Percentiles rank a stretch among this genome's conserved stretches.
These are phyloP conservation scores for Pleurostoma richardsiae DNA, from an alignment of 2,329 filamentous ascomycete genomes.

Conservation along the genomic window DNA sequence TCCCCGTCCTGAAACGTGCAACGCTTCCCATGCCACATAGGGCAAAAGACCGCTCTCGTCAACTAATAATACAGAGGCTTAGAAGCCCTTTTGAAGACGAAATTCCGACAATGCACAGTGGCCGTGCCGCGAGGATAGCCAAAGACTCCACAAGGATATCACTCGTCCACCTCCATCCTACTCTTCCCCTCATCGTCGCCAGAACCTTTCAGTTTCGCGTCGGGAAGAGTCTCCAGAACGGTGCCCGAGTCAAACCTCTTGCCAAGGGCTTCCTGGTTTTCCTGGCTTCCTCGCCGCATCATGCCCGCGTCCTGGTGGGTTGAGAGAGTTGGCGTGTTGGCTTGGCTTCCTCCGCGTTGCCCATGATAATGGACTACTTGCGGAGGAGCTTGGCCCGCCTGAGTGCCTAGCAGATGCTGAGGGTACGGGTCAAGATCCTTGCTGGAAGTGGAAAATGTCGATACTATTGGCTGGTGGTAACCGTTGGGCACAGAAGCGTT, in stretches of 20 bases:
- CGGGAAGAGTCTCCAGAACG: conserved; percentile 33
- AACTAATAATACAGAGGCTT: neutral
- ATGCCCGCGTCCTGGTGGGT: conserved; percentile 44
- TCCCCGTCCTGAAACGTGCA: neutral
- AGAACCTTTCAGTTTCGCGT: conserved; percentile 26
- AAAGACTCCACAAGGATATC: neutral
- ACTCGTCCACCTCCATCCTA: conserved; percentile 4
- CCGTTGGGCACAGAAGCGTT: conserved; percentile 44
- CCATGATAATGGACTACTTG: conserved; percentile 65
- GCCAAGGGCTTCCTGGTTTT: conserved; percentile 19
- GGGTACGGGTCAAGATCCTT: conserved; percentile 66
- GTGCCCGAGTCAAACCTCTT: conserved; percentile 32
- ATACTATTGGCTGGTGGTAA: conserved; percentile 64
- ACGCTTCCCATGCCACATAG: neutral
- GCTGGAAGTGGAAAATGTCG: conserved; percentile 66
- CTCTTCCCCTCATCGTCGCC: conserved; percentile 17
- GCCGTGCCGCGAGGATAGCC: too few relatives aligned
- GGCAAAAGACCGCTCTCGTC: neutral
- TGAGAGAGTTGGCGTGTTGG: conserved; percentile 56
- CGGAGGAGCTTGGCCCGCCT: conserved; percentile 57
- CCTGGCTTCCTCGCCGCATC: conserved; percentile 44
- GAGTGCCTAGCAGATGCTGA: conserved; percentile 57
- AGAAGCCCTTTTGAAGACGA: too few relatives aligned
- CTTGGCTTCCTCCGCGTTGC: conserved; percentile 61
- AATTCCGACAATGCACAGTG: too few relatives aligned